These are phyloP conservation scores for Candida tallmaniae DNA, from an alignment of 805 yeast genomes.

Conservation along the genomic window DNA sequence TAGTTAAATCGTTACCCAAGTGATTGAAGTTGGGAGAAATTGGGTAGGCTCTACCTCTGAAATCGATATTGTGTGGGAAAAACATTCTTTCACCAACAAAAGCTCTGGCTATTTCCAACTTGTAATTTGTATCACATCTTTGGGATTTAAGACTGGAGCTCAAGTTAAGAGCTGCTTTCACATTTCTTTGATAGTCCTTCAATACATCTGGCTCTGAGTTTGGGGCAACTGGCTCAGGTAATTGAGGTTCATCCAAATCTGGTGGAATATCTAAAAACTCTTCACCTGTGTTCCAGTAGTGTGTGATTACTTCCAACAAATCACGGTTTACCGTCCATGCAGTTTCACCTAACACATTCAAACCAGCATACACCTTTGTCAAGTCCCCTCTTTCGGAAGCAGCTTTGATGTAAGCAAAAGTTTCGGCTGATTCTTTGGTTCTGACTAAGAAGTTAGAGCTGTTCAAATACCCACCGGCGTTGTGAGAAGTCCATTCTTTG, in stretches of 20 bases:
- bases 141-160: constrained; percentile 72
- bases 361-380: constrained; percentile 67
- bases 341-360: constrained; percentile 81
- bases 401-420: constrained; percentile 79
- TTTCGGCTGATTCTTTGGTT: constrained; percentile 83
- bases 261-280: constrained; percentile 69
- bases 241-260: constrained; percentile 38
- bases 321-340: constrained; percentile 87
- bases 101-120: constrained; percentile 92
- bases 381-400: constrained; percentile 70
- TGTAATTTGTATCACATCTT: constrained; percentile 91
- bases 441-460: constrained; percentile 64
- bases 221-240: constrained; percentile 48
- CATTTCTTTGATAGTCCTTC: constrained; percentile 61
- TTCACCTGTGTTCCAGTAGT: constrained; percentile 85
- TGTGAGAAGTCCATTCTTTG: constrained; percentile 78
- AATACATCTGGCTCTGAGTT: constrained; percentile 70
- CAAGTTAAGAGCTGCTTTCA: constrained; percentile 54
- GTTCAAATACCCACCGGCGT: constrained; percentile 80
- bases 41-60: constrained; percentile 83
- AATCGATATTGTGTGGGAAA: constrained; percentile 79
- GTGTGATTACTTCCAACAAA: constrained; percentile 62
- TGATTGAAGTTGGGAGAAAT: constrained; percentile 77
- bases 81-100: constrained; percentile 69
- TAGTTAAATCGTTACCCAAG: constrained; percentile 71